phyloP scores from a whole-genome alignment of 1,139 yeast species.

The Blastobotrys apis region DNA sequence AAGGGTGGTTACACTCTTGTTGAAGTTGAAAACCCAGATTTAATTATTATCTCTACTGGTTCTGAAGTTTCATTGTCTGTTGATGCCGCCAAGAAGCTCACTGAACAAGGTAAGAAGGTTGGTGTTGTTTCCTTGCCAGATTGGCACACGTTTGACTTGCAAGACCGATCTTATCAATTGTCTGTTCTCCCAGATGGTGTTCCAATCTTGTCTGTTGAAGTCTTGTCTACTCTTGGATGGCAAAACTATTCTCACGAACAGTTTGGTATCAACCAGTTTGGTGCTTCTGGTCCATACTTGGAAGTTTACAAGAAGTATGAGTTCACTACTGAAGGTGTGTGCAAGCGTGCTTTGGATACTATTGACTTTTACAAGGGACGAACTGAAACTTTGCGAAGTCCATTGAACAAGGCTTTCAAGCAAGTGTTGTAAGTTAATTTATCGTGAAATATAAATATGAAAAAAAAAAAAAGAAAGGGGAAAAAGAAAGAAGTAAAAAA shows the following conservation, averaged over 20 bases:
- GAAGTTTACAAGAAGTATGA: constrained; percentile 82
- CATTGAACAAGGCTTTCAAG: constrained; percentile 70
- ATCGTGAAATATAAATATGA: neutral
- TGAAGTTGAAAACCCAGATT: constrained; percentile 58
- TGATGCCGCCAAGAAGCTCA: constrained; percentile 70
- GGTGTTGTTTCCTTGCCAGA: constrained; percentile 91
- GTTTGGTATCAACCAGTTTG: constrained; percentile 93
- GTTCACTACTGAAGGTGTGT: constrained; percentile 92
- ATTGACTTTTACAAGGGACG: constrained; percentile 77
- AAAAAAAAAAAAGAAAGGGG: neutral
- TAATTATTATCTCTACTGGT: constrained; percentile 87
- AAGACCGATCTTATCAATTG: constrained; percentile 72
- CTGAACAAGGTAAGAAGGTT: constrained; percentile 62
- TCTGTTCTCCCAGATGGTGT: constrained; percentile 91
- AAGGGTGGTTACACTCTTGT: constrained; percentile 91
- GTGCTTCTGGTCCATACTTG: constrained; percentile 91
- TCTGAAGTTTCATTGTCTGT: constrained; percentile 87
- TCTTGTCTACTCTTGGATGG: constrained; percentile 91
- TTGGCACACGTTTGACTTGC: constrained; percentile 83
- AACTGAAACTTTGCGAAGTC: constrained; percentile 55
- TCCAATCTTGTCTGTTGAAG: constrained; percentile 94
- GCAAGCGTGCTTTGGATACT: constrained; percentile 78
- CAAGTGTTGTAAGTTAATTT: constrained; percentile 13
- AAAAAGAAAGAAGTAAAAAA: neutral
- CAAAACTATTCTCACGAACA: constrained; percentile 93